Conservation (phyloP, 108 stramenopile species). For the Mediolabrus comicus region DNA sequence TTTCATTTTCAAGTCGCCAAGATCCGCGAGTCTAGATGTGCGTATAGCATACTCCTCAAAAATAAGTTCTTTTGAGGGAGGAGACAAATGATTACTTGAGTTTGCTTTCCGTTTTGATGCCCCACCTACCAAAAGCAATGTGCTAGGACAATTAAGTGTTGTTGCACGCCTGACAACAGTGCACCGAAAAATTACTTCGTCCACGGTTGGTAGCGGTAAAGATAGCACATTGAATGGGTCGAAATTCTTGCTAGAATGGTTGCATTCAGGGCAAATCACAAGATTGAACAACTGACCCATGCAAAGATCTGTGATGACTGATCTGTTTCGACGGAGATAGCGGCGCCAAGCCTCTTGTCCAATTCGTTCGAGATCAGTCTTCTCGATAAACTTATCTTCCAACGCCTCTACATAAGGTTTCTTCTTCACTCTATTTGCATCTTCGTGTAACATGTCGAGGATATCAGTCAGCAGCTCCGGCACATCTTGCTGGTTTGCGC, state of each 20-base stretch:
- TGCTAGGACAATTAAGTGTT: slow-evolving; percentile 64
- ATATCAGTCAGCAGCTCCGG: slow-evolving; percentile 91
- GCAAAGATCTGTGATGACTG: slow-evolving; percentile 78
- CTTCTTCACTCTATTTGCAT: slow-evolving; percentile 90
- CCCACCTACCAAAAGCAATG: slow-evolving; percentile 23
- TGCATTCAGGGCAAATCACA: slow-evolving; percentile 83
- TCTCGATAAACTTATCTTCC: slow-evolving; percentile 82
- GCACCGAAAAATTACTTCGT: slow-evolving; percentile 82
- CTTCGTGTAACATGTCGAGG: slow-evolving; percentile 92
- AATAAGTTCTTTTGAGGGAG: slow-evolving; percentile 70
- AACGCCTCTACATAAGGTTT: slow-evolving; percentile 91
- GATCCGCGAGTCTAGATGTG: slow-evolving; percentile 82
- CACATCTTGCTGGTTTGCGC: slow-evolving; percentile 95
- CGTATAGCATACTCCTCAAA: slow-evolving; percentile 76
- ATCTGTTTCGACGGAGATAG: slow-evolving; percentile 77
- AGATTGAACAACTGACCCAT: slow-evolving; percentile 86
- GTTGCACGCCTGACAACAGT: slow-evolving; percentile 77
- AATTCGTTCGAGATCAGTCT: slow-evolving; percentile 56
- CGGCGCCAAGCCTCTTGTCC: slow-evolving; percentile 85
- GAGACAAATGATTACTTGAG: slow-evolving; percentile 20
- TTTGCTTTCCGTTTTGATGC: background rate
- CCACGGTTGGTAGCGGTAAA: slow-evolving; percentile 88
- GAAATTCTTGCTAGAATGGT: slow-evolving; percentile 83
- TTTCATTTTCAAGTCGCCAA: slow-evolving; percentile 76
- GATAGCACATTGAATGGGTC: slow-evolving; percentile 94